Conservation (phyloP, 352 stramenopile species). For the Pythium utonaiense region DNA sequence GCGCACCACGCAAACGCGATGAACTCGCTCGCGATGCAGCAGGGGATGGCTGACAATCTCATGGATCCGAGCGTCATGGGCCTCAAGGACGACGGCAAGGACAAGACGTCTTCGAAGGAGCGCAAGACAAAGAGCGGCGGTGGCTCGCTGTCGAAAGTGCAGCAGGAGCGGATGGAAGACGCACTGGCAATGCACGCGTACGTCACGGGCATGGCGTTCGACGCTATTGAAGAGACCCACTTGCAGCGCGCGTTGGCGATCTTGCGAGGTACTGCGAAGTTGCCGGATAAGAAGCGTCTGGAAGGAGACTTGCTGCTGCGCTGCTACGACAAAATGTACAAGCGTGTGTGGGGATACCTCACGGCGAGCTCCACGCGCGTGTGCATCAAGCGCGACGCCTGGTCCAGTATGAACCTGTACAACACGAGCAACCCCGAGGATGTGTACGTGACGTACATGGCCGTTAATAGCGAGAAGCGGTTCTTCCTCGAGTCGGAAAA, state of each 20-base stretch:
- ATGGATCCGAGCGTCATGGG: constrained; percentile 55
- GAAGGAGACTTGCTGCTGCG: constrained; percentile 55
- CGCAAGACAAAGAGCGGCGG: constrained; percentile 39
- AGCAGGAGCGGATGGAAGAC: constrained; percentile 73
- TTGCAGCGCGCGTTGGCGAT: constrained; percentile 60
- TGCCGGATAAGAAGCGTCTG: constrained; percentile 72
- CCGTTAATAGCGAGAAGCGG: constrained; percentile 68
- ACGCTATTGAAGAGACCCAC: constrained; percentile 68
- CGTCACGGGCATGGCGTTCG: constrained; percentile 75
- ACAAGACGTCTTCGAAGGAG: constrained; percentile 31
- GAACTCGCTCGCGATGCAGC: constrained; percentile 77
- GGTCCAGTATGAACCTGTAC: constrained; percentile 79
- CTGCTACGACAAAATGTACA: constrained; percentile 86
- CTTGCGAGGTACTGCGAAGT: constrained; percentile 48
- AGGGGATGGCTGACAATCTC: constrained; percentile 59
- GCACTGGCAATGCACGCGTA: constrained; percentile 80
- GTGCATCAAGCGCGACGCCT: constrained; percentile 77
- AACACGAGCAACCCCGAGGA: constrained; percentile 65
- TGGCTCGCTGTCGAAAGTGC: constrained; percentile 49
- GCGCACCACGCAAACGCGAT: constrained; percentile 57
- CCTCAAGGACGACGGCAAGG: constrained; percentile 52
- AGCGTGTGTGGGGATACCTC: constrained; percentile 75
- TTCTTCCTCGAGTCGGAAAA: constrained; percentile 84
- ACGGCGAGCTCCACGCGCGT: constrained; percentile 57
- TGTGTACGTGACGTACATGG: constrained; percentile 76